Evolutionary conservation across 2,329 filamentous ascomycete genomes (phyloP).

Genomic region (Biscogniauxia sp.): DNA sequence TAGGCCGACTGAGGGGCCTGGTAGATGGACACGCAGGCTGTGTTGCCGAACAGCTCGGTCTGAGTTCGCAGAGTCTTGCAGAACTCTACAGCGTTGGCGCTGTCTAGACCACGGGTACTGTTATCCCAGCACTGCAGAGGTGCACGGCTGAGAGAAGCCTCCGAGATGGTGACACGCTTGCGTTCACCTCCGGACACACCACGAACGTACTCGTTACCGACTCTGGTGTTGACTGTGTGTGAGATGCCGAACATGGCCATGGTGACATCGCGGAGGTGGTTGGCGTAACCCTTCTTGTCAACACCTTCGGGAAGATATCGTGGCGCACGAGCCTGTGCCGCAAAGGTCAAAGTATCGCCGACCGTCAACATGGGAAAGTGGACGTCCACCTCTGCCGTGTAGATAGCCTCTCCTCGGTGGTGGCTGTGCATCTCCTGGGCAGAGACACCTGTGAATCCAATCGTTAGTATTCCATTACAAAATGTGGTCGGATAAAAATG

Average conservation of each 20-base stretch:
- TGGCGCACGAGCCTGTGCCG: conserved; percentile 67
- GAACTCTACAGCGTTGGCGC: conserved; percentile 73
- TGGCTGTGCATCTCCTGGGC: conserved; percentile 72
- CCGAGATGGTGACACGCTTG: conserved; percentile 63
- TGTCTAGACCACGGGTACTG: conserved; percentile 71
- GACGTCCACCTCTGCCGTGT: conserved; percentile 80
- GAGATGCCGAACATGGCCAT: conserved; percentile 75
- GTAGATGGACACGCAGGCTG: conserved; percentile 71
- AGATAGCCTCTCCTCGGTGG: conserved; percentile 83
- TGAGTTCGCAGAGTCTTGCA: conserved; percentile 64
- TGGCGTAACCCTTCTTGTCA: conserved; percentile 51
- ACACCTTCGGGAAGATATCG: conserved; percentile 59
- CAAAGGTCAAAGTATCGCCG: conserved; percentile 76
- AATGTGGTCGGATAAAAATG: not conserved
- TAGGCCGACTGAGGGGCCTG: conserved; percentile 65
- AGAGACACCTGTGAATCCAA: conserved; percentile 49
- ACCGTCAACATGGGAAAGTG: conserved; percentile 77
- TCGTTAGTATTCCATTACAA: conserved; percentile 9
- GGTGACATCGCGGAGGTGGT: conserved; percentile 66
- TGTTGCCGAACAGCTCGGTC: conserved; percentile 64
- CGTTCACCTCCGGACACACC: conserved; percentile 74
- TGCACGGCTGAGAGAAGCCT: conserved; percentile 57
- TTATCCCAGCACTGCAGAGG: conserved; percentile 70
- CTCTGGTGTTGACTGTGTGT: conserved; percentile 69
- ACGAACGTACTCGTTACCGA: conserved; percentile 73